Base-by-base conservation (phyloP, 2,329 filamentous ascomycete species). In the Fusarium tanahbumbuense region DNA sequence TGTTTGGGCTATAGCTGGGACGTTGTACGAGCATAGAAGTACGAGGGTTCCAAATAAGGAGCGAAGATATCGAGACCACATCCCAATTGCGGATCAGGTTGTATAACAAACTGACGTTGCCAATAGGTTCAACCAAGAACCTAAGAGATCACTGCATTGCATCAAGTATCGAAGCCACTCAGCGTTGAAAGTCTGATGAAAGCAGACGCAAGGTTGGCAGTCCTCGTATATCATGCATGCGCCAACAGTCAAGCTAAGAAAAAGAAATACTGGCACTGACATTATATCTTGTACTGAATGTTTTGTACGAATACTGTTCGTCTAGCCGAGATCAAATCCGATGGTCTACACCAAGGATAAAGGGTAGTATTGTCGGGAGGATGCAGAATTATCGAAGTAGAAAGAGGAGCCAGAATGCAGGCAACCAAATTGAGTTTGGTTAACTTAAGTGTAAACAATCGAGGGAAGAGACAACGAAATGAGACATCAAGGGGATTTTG, bases 401-500 rank as follows among this genome's bases (percentile, higher is more conserved):
- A 40, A 42, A 45, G 56, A 60, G 28, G 44, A 71, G 49, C 50
- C 41, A 48, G 48, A 34, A 70, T 68, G 68, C 68, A 71, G 48
- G 68, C 32, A 45, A 49, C 68, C 68, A 46, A 56, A 64, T 57
- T 47, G 12, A 64, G 47, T 25, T 52, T 34, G 25, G 27, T 12
- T 22, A 18, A 12, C 20, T 41, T n/a, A 18, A 52, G 28, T 13
- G 30, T 15, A 28, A 44, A 16, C 32, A 60, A 42, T 50, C 52
- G 66, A 68, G 64, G 47, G n/a, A 71, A 68, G 68, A 71, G 67
- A 65, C 3, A 68, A 71, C 57, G 15, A 28, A 34, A 47, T 18
- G 27, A 22, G 25, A 56, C 9, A 42, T 23, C 18, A 23, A 45
- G 2, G 20, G 16, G 27, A 15, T 22, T 20, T 45, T 32, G 25